Evolutionary conservation across 768 basidiomycete species (phyloP), one percentile per base, ranked within the genome.

Genomic region (Rhizopogon roseolus): DNA sequence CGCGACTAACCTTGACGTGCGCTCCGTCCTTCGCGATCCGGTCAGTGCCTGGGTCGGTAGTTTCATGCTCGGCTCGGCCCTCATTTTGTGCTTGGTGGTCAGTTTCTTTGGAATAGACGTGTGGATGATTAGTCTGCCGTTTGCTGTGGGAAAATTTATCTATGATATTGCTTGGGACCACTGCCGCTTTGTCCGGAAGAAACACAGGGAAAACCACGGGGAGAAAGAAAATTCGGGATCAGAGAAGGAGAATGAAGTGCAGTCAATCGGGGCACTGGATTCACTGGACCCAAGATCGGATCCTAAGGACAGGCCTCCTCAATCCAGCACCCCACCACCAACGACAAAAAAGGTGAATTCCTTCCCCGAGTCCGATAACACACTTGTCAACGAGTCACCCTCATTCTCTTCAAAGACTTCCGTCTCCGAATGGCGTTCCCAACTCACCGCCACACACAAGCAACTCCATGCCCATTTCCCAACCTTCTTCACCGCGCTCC

Each of bases 121-220:
- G 3, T 93, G 90, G 88, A 82, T 79, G 70, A 88, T 96, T 44
- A 88, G 82, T 4, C 77, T 92, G 10, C 92, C 95, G 0, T 92
- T 92, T 44, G 93, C 91, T 0, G 65, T 77, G 0, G 66, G 81
- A 50, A 93, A 93, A 69, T 76, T 94, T 37, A 36, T 79, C 5
- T 82, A 85, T 45, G 93, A 98, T 63, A 41, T 80, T 27, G 63
- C 64, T 41, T 80, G 82, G 81, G 83, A 85, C 63, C 71, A 79
- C 60, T 81, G 80, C 63, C 72, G 76, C 19, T 72, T 64, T 57
- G 57, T 57, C 0, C 68, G 62, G n/a, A 49, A 60, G 13, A 66
- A 66, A 6, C 54, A 53, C 3, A 62, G 62, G 55, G n/a, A 59
- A 27, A 60, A 55, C 1, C 57, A 55, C 36, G 58, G 45, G n/a